Conservation (phyloP, 768 basidiomycete species). For the Cubamyces lactineus region DNA sequence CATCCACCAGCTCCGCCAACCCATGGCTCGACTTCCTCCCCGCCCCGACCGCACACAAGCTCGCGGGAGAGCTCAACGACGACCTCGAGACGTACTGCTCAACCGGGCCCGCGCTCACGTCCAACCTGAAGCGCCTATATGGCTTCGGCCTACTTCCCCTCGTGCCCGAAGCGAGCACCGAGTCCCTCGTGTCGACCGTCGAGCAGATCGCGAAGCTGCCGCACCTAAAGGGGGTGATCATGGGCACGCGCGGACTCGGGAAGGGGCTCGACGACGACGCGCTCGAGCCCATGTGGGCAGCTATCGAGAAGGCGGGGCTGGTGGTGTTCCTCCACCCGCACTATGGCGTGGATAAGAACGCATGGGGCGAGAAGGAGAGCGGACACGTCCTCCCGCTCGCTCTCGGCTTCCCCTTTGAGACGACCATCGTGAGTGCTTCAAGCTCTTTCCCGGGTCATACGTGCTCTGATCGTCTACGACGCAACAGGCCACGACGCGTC, state of each 20-base stretch:
- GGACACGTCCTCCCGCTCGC: constrained; percentile 89
- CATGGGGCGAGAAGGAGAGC: constrained; percentile 77
- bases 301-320: constrained; percentile 67
- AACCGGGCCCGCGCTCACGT: constrained; percentile 52
- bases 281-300: constrained; percentile 83
- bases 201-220: constrained; percentile 65
- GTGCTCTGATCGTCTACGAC: neutral
- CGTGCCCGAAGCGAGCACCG: constrained; percentile 62
- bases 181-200: constrained; percentile 64
- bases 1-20: constrained; percentile 68
- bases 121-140: constrained; percentile 65
- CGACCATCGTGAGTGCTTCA: constrained; percentile 68
- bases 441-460: neutral
- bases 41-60: constrained; percentile 61
- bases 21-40: constrained; percentile 91
- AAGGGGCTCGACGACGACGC: constrained; percentile 79
- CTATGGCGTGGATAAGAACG: constrained; percentile 75
- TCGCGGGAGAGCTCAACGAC: constrained; percentile 73
- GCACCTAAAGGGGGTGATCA: constrained; percentile 76
- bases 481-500: constrained; percentile 65
- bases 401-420: constrained; percentile 90
- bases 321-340: constrained; percentile 88
- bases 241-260: constrained; percentile 81
- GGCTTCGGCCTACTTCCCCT: constrained; percentile 86
- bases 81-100: constrained; percentile 83